Evolutionary conservation across 2,329 filamentous ascomycete species (phyloP), one percentile per base, ranked within the genome.

Genomic region (Pseudogymnoascus sp.): DNA sequence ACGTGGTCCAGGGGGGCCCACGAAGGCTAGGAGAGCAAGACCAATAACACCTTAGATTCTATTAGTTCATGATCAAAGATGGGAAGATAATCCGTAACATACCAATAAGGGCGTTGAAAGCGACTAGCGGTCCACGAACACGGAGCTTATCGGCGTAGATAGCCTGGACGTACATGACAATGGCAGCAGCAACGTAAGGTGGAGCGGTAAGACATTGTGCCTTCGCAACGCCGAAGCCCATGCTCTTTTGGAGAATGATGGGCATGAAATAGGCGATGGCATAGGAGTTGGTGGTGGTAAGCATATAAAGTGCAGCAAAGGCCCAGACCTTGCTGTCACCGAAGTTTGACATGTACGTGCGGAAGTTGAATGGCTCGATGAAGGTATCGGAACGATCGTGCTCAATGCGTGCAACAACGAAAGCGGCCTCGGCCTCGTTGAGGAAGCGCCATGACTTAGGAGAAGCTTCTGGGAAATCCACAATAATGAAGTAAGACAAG

Each of bases 241-340:
- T 80, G 15, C 80, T 79, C 24, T 74, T 69, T 13, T 59, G 13
- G 5, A 95, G 82, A 67, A 94, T 89, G 68, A 92, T 83, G 89
- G 89, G 5, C 5, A 92, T 74, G 69, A 92, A 92, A 73, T 88
- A 92, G 2, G 87, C 86, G 4, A 93, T 80, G 0, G 88, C 84
- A 70, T 93, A 92, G 1, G 81, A 81, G 54, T 89, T 81, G n/a
- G 87, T 88, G 0, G 88, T 90, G 3, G 82, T 81, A 73, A 82
- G 84, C 75, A 85, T 84, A 70, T 81, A 81, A 67, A 85, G 77
- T 66, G 85, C 66, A 64, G 78, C 82, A 66, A 84, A 86, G 0
- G 73, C 77, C 84, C 84, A 87, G 63, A 85, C 75, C 70, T 81
- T 81, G 76, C 74, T 79, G 73, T 85, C 80, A 1, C 66, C 62